Evolutionary conservation across 176 grass and related monocot species (phyloP).

Genomic region (Echinochloa phyllopogon): DNA sequence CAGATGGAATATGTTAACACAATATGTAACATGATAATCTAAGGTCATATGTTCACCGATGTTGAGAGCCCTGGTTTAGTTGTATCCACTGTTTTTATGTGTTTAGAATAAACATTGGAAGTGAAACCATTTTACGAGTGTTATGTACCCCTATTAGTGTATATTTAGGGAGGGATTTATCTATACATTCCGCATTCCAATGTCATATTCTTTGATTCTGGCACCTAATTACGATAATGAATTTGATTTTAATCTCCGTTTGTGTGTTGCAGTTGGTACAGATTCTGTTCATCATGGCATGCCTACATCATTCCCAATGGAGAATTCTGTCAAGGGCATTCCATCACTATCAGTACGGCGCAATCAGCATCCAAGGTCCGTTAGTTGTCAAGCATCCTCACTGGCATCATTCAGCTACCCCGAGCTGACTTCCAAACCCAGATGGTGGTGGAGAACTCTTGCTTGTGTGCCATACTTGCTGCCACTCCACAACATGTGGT

Average conservation of each 20-base stretch:
- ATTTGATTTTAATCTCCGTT: slow-evolving; percentile 23
- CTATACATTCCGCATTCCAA: slow-evolving; percentile 20
- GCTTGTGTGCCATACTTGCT: slow-evolving; percentile 91
- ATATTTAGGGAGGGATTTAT: background rate
- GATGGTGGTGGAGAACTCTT: slow-evolving; percentile 88
- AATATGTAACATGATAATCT: background rate
- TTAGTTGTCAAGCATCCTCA: slow-evolving; percentile 57
- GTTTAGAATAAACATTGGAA: background rate
- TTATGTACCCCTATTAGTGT: background rate
- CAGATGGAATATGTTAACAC: background rate
- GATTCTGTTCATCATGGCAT: slow-evolving; percentile 30
- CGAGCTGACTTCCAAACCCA: slow-evolving; percentile 86
- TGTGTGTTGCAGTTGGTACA: slow-evolving; percentile 23
- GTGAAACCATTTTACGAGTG: background rate
- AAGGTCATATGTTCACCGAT: background rate
- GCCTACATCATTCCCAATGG: slow-evolving; percentile 10
- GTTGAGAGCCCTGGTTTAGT: background rate
- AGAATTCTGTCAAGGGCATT: slow-evolving; percentile 39
- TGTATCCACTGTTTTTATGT: slow-evolving; percentile 22
- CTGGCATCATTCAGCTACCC: slow-evolving; percentile 69
- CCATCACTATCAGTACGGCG: slow-evolving; percentile 14
- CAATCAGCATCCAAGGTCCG: slow-evolving; percentile 37
- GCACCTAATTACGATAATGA: background rate
- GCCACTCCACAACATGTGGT: slow-evolving; percentile 91
- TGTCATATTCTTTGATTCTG: slow-evolving; percentile 6